Percentiles rank a stretch among this genome's conserved stretches.
Conservation (phyloP, 441 rosid genomes). For the Kokia cookei region DNA sequence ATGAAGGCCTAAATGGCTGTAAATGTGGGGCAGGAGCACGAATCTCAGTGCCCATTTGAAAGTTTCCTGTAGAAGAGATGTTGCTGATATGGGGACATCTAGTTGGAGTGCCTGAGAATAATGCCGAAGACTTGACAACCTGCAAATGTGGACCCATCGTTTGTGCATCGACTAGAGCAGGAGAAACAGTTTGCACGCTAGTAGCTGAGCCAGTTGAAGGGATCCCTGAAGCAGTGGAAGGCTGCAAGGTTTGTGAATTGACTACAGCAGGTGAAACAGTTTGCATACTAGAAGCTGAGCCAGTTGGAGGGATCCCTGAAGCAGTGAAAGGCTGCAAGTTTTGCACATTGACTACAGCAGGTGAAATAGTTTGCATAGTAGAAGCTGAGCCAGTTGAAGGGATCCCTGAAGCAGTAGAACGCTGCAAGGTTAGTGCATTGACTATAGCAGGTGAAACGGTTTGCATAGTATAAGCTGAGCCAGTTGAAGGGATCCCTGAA, state of each 20-base stretch:
- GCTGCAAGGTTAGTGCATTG: neutral
- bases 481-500: constrained; percentile 1
- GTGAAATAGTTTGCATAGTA: neutral
- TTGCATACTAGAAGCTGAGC: constrained; percentile 15
- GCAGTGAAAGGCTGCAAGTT: constrained; percentile 25
- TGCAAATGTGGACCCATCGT: constrained; percentile 20
- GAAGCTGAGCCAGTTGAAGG: neutral
- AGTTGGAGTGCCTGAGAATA: constrained; percentile 24
- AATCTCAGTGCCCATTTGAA: constrained; percentile 36
- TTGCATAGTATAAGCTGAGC: neutral
- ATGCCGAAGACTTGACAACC: constrained; percentile 15
- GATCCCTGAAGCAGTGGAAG: constrained; percentile 24
- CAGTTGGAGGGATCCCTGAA: constrained; percentile 32
- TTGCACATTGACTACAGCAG: neutral
- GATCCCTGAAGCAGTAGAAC: neutral
- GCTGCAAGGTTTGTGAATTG: constrained; percentile 5
- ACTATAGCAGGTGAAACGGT: neutral
- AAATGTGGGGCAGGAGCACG: constrained; percentile 60
- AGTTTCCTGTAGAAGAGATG: constrained; percentile 31
- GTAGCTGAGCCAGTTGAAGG: constrained; percentile 14
- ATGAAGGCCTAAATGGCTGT: constrained; percentile 46
- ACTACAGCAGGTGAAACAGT: neutral
- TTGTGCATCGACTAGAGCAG: constrained; percentile 7
- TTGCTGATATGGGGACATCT: constrained; percentile 49
- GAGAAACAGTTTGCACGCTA: constrained; percentile 15